A percentile compares a stretch with the other conserved stretches of the same genome.
Conservation (phyloP, 257 asterid genomes). For the Oldenlandia corymbosa region DNA sequence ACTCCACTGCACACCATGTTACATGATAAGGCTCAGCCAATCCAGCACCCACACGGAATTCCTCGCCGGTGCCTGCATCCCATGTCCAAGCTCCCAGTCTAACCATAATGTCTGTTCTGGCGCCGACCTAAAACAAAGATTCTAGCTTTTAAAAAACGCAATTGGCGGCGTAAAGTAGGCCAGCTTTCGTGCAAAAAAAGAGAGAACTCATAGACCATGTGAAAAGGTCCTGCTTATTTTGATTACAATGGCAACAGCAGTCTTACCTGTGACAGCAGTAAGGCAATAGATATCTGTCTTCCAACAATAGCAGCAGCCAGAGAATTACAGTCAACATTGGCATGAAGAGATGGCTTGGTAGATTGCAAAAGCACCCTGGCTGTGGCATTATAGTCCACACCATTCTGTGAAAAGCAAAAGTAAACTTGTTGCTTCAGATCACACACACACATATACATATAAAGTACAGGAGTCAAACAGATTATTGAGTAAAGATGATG, state of each 20-base stretch:
- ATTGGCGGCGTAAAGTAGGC: not conserved
- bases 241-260: not conserved
- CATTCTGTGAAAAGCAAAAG: slow-evolving; percentile 34
- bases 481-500: too few relatives aligned
- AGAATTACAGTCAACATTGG: slow-evolving; percentile 63
- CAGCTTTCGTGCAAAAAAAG: not conserved
- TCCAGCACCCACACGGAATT: slow-evolving; percentile 73
- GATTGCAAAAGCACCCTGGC: slow-evolving; percentile 70
- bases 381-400: slow-evolving; percentile 57
- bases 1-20: slow-evolving; percentile 83
- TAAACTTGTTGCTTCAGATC: not conserved
- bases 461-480: too few relatives aligned
- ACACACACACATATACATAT: too few relatives aligned
- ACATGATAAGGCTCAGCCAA: slow-evolving; percentile 65
- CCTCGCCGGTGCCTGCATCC: slow-evolving; percentile 64
- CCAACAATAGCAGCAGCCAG: slow-evolving; percentile 64
- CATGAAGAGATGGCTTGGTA: slow-evolving; percentile 65
- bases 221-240: not conserved
- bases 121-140: slow-evolving; percentile 41
- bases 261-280: slow-evolving; percentile 48
- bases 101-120: slow-evolving; percentile 49
- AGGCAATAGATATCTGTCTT: slow-evolving; percentile 50
- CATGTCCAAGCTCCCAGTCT: slow-evolving; percentile 83
- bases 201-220: not conserved
- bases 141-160: slow-evolving; percentile 3